Percentiles rank a stretch among this genome's conserved stretches.
Conservation (phyloP, 495 filamentous ascomycete species). For the Echria macrotheca region DNA sequence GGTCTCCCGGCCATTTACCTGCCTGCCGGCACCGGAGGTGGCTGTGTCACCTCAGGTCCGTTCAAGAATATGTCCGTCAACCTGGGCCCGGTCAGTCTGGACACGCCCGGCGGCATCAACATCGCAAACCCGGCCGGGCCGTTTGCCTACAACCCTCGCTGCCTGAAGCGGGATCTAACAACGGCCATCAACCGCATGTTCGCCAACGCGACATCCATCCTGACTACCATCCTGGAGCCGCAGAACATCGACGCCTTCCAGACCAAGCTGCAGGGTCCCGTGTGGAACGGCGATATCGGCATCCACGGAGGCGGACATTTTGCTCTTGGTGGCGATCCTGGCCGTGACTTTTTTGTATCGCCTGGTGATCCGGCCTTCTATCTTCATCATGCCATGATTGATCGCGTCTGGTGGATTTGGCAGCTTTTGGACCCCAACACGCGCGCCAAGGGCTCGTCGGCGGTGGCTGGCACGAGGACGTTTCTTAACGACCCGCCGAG, state of each 20-base stretch:
- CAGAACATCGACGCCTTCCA: conserved; percentile 47
- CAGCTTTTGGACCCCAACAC: conserved; percentile 39
- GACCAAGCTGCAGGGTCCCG: conserved; percentile 40
- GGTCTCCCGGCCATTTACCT: conserved; percentile 29
- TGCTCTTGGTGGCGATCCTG: conserved; percentile 54
- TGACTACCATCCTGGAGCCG: conserved; percentile 19
- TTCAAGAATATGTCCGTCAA: conserved; percentile 47
- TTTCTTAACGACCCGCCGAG: conserved; percentile 21
- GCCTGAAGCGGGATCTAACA: conserved; percentile 44
- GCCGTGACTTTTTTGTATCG: conserved; percentile 50
- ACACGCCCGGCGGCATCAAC: conserved; percentile 5
- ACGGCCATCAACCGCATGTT: conserved; percentile 10
- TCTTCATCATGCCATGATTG: conserved; percentile 61
- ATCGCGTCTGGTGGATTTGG: conserved; percentile 67
- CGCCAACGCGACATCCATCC: conserved; percentile 9
- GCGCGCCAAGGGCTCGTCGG: conserved; percentile 5
- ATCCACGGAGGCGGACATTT: conserved; percentile 63
- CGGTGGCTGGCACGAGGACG: conserved; percentile 19
- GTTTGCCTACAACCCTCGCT: conserved; percentile 51
- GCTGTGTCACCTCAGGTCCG: conserved; percentile 56
- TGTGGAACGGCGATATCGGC: conserved; percentile 47
- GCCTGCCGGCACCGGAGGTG: conserved; percentile 51
- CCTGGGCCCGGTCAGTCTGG: conserved; percentile 10
- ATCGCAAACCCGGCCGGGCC: conserved; percentile 12
- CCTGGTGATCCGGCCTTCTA: conserved; percentile 65